phyloP scores from a whole-genome alignment of 768 basidiomycete species.

The Butyriboletus loyo region DNA sequence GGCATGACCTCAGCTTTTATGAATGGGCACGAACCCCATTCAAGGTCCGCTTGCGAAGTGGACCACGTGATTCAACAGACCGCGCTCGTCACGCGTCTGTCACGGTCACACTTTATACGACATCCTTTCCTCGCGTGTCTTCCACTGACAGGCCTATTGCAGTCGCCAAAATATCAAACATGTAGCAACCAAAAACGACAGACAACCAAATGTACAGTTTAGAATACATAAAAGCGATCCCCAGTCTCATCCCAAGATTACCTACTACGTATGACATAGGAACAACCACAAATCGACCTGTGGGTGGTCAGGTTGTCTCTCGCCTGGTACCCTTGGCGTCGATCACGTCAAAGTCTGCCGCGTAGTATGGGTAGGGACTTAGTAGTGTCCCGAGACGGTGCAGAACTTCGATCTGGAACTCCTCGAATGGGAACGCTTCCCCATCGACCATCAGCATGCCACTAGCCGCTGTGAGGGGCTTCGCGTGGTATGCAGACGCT shows the following conservation, averaged over 20 bases:
- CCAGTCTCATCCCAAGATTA: neutral
- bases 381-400: constrained; percentile 62
- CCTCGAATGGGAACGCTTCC: constrained; percentile 69
- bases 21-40: constrained; percentile 30
- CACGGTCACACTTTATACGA: constrained; percentile 25
- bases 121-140: no score
- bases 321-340: constrained; percentile 25
- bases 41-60: constrained; percentile 31
- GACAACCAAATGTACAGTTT: neutral
- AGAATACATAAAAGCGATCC: neutral
- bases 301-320: constrained; percentile 1
- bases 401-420: constrained; percentile 76
- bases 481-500: constrained; percentile 69
- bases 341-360: constrained; percentile 44
- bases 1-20: constrained; percentile 30
- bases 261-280: neutral
- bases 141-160: neutral
- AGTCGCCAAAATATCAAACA: neutral
- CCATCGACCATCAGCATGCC: constrained; percentile 74
- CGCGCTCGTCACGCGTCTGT: constrained; percentile 34
- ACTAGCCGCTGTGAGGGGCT: constrained; percentile 47
- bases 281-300: neutral
- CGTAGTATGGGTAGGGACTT: constrained; percentile 55
- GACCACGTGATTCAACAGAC: constrained; percentile 36
- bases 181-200: neutral